Base-by-base conservation (phyloP, 75 land plant species). In the Selaginella tamariscina region DNA sequence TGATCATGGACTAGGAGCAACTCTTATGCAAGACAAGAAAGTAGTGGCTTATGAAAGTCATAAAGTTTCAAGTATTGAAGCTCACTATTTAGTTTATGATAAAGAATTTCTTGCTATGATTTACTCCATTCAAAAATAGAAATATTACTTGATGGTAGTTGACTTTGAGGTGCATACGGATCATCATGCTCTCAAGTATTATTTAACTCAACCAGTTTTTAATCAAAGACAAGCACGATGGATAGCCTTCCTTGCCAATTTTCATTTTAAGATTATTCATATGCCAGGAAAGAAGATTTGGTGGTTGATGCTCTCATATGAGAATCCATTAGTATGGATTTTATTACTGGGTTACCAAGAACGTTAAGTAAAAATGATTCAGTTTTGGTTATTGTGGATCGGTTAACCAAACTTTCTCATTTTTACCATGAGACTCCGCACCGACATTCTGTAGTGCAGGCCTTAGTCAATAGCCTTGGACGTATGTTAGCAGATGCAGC, bases 1-100 rank as follows among this genome's bases (percentile, higher is more conserved):
- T 39, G 49, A 39, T 39, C 11, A 5, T 15, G 15, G 15, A 39
- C 5, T 39, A 5, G 49, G 49, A 5, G 49, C 49, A 5, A 39
- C 15, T 5, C 60, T 24, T 1, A 33, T 22, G 26, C 70, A 69
- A 49, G 60, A 69, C 27, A 8, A n/a, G 20, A 44, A 69, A 13
- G 0, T 69, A 49, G 31, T 69, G 1, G 70, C 65, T 2, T 33
- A 54, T 59, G 62, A 59, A 59, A 59, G 62, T n/a, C 21, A 59
- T 27, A 59, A 59, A 26, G 8, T 59, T 59, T 59, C 62, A 59
- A 59, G 62, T 59, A 9, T n/a, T 59, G n/a, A 59, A 59, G 8
- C 62, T 59, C 62, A 59, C 23, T 59, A 59, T n/a, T 59, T 27
- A 59, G 26, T 21, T 23, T 59, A 59, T 59, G n/a, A 59, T 59